Conservation (phyloP, 208 protist species). For the Leishmania turanica region DNA sequence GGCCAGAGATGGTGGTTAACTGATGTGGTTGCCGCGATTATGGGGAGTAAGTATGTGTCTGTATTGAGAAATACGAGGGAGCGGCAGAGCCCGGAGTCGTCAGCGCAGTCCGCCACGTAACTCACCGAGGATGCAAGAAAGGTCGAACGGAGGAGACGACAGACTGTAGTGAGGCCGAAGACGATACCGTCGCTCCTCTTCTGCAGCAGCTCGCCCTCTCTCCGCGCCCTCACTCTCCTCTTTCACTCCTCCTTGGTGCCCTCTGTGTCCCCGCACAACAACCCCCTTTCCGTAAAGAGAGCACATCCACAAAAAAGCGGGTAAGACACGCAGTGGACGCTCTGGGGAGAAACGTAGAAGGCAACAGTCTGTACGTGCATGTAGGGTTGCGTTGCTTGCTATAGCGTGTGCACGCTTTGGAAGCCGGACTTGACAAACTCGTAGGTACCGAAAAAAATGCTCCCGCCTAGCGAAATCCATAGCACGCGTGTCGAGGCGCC, state of each 20-base stretch:
- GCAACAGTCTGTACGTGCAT: background rate
- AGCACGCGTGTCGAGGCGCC: constrained; percentile 83
- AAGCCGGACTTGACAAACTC: constrained; percentile 55
- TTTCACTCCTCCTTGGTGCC: background rate
- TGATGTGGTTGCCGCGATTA: background rate
- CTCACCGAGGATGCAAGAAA: background rate
- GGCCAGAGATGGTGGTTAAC: background rate
- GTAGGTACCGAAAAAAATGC: constrained; percentile 93
- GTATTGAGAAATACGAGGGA: background rate
- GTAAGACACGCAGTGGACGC: background rate
- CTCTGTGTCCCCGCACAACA: background rate
- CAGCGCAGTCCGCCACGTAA: background rate
- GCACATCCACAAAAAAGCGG: background rate
- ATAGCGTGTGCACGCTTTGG: constrained; percentile 1
- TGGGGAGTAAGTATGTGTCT: background rate
- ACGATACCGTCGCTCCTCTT: background rate
- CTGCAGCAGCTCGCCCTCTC: background rate
- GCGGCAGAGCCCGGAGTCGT: background rate
- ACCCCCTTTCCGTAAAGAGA: background rate
- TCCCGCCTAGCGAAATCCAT: constrained; percentile 92
- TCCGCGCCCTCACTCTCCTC: no score
- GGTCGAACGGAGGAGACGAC: background rate
- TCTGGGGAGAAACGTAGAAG: background rate
- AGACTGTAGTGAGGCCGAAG: background rate
- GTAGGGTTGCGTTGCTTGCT: background rate